phyloP scores from a whole-genome alignment of 1,139 yeast species.

The Spencermartinsiella ligniputridi region DNA sequence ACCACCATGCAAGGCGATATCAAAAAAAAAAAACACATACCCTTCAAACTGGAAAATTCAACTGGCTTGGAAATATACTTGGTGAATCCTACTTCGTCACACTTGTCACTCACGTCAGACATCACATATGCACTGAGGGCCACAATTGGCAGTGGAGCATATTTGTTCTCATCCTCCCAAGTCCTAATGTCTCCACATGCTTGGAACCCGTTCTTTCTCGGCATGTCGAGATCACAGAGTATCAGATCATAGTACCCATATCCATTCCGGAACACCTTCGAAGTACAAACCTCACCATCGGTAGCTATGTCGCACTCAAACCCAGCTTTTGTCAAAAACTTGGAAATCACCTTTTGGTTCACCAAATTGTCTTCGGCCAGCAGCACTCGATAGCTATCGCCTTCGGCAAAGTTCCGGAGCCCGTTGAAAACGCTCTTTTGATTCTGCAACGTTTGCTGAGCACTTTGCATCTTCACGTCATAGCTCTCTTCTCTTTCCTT shows the following conservation, averaged over 20 bases:
- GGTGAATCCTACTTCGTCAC: conserved; percentile 72
- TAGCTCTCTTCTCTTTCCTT: conserved; percentile 24
- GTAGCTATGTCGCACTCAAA: conserved; percentile 69
- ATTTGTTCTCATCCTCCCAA: conserved; percentile 66
- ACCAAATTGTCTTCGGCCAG: conserved; percentile 88
- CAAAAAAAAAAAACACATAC: too few species aligned
- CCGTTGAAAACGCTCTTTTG: conserved; percentile 25
- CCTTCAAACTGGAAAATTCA: conserved; percentile 29
- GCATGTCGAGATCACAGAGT: conserved; percentile 82
- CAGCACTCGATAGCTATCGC: conserved; percentile 46
- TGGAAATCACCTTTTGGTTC: conserved; percentile 79
- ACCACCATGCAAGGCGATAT: too few species aligned
- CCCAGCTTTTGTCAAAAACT: conserved; percentile 72
- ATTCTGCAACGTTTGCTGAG: conserved; percentile 23
- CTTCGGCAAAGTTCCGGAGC: conserved; percentile 36
- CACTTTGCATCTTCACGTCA: conserved; percentile 27
- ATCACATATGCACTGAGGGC: conserved; percentile 82
- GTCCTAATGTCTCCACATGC: conserved; percentile 72
- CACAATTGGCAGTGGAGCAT: conserved; percentile 67
- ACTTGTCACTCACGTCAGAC: conserved; percentile 75
- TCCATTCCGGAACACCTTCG: conserved; percentile 37
- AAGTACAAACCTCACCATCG: conserved; percentile 66
- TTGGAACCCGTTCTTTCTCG: conserved; percentile 79
- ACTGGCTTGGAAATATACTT: conserved; percentile 70
- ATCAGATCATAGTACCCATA: conserved; percentile 53